Base-by-base conservation (phyloP, 352 stramenopile species). In the Phytophthora colocasiae region DNA sequence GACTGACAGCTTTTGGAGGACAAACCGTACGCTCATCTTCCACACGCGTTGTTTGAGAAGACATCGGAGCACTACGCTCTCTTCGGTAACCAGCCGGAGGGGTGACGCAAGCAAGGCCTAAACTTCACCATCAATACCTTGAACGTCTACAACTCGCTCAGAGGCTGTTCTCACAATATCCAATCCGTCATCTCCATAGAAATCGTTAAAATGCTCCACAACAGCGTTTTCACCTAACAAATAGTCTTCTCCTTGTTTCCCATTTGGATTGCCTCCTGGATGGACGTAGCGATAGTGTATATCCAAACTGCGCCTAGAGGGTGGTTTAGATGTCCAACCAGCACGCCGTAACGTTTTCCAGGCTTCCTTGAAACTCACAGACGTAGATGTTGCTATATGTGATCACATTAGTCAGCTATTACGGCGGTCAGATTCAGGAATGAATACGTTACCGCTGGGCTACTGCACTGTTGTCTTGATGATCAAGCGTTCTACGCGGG, bases 181-280 rank as follows among this genome's bases (percentile, higher is more conserved):
- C 38, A 38, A 52, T 2, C 29, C 34, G 34, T 2, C 34, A 5
- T 14, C 27, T 4, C 12, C 7, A 52, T 39, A 6, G 4, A 15
- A 26, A 6, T 9, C 14, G 45, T 39, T 52, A 26, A 39, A 52
- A 11, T 34, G 38, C 1, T 52, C 27, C 0, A 19, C 10, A 19
- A 52, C 24, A 14, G 10, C 45, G 1, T 52, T 26, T 15, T 52
- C 45, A 12, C 45, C 26, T 14, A 52, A 11, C 10, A 52, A 52
- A 39, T 34, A 39, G 22, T 52, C 26, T 52, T 52, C 10, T 15
- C 45, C 45, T 26, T 52, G 10, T 11, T n/a, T 36, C 39, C 45
- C 45, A 19, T 39, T 52, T 3, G 26, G 45, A 52, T 52, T 22
- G 3, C 45, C 11, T 39, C 5, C 24, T 5, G 45, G 45, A 6